phyloP scores from a whole-genome alignment of 768 basidiomycete genomes.

The Rubroboletus satanas region DNA sequence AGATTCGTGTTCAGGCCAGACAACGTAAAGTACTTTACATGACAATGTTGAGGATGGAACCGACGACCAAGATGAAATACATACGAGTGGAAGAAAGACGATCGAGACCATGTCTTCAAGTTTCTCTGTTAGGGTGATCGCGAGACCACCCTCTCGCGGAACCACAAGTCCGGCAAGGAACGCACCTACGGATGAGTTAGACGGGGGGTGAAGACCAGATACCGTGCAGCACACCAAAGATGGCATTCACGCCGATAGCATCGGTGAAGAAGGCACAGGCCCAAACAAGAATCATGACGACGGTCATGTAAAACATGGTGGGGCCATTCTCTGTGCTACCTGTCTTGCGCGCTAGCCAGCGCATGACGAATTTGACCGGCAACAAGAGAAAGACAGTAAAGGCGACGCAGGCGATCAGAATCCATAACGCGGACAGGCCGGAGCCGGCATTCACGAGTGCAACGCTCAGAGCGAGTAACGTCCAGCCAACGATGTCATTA shows the following conservation, averaged over 20 bases:
- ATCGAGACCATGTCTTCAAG: constrained; percentile 94
- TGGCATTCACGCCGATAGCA: constrained; percentile 86
- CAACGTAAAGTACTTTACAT: constrained; percentile 80
- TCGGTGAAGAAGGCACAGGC: constrained; percentile 91
- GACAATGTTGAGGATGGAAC: background rate
- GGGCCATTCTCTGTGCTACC: constrained; percentile 83
- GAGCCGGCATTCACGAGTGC: constrained; percentile 87
- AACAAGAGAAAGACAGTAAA: constrained; percentile 78
- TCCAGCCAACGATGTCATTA: constrained; percentile 86
- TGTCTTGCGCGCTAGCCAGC: constrained; percentile 71
- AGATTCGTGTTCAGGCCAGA: constrained; percentile 90
- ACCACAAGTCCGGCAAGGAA: constrained; percentile 81
- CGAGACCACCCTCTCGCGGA: constrained; percentile 84
- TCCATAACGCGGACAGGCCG: constrained; percentile 81
- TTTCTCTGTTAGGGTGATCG: constrained; percentile 86
- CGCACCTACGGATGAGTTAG: constrained; percentile 45
- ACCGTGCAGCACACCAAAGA: constrained; percentile 59
- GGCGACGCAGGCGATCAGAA: constrained; percentile 73
- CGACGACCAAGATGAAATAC: background rate
- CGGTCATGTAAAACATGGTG: constrained; percentile 85
- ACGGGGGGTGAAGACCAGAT: background rate
- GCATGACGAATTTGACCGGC: constrained; percentile 56
- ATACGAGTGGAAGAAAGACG: constrained; percentile 81
- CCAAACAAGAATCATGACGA: constrained; percentile 76
- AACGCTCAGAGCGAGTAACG: constrained; percentile 82